A percentile compares a stretch with the other conserved stretches of the same genome.
These are phyloP conservation scores for Aschersonia sp. DNA, from an alignment of 2,329 filamentous ascomycete genomes.

Conservation along the genomic window DNA sequence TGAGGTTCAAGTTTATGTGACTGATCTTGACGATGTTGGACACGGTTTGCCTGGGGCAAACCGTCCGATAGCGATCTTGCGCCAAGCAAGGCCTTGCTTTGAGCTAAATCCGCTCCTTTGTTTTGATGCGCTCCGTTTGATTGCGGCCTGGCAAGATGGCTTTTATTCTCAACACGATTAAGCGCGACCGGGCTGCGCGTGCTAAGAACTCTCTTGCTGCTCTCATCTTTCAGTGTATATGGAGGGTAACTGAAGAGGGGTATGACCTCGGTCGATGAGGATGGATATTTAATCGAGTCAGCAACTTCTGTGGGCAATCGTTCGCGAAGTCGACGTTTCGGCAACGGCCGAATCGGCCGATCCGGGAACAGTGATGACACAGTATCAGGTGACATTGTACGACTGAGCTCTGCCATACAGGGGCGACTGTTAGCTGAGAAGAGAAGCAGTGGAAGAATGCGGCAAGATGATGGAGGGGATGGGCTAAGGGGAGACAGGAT, in stretches of 20 bases:
- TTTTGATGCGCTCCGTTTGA: no score
- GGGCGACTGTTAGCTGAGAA: slow-evolving; percentile 7
- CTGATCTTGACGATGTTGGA: slow-evolving; percentile 28
- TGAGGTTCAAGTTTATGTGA: slow-evolving; percentile 31
- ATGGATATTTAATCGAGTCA: slow-evolving; percentile 68
- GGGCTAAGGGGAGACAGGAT: no score
- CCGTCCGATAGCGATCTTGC: slow-evolving; percentile 28
- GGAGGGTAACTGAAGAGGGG: slow-evolving; percentile 53
- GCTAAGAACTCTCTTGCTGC: background rate
- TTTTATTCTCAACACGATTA: background rate
- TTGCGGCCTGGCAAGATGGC: no score
- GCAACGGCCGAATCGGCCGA: slow-evolving; percentile 82
- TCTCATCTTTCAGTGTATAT: slow-evolving; percentile 39
- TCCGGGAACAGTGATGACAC: slow-evolving; percentile 72
- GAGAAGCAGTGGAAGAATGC: slow-evolving; percentile 1
- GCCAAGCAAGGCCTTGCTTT: no score
- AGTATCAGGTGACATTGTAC: slow-evolving; percentile 56
- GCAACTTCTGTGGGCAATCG: slow-evolving; percentile 75
- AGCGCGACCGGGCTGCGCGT: background rate
- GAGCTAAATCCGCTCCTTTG: no score
- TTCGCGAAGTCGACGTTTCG: slow-evolving; percentile 76
- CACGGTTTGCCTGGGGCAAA: slow-evolving; percentile 20
- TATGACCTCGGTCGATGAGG: slow-evolving; percentile 52
- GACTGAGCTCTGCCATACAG: slow-evolving; percentile 24
- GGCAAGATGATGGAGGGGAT: no score